A percentile compares a stretch with the other conserved stretches of the same genome.
Conservation (phyloP, 2,329 filamentous ascomycete genomes). For the Chaetomiaceae sp. region DNA sequence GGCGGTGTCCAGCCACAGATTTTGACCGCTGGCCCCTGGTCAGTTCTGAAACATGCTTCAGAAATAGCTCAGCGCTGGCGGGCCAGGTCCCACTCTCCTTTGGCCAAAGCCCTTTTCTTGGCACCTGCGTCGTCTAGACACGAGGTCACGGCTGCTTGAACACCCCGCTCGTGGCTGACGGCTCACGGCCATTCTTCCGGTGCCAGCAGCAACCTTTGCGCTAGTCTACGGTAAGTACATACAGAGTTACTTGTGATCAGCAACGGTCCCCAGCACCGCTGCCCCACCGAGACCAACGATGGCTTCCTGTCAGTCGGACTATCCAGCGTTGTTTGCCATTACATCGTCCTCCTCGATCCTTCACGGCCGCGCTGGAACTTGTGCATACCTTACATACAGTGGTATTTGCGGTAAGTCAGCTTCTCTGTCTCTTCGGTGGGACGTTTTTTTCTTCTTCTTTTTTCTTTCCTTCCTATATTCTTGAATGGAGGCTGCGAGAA, state of each 20-base stretch:
- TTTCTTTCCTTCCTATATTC: too few species aligned
- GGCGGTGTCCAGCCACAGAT: slow-evolving; percentile 25
- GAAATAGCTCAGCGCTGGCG: slow-evolving; percentile 27
- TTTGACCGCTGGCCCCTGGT: slow-evolving; percentile 18
- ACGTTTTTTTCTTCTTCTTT: too few species aligned
- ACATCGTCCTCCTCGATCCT: slow-evolving; percentile 10
- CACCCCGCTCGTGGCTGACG: neutral
- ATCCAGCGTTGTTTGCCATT: slow-evolving; percentile 6
- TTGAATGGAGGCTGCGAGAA: too few species aligned
- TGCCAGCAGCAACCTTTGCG: neutral
- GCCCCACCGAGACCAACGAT: slow-evolving; percentile 1
- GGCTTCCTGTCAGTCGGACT: neutral
- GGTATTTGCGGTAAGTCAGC: neutral
- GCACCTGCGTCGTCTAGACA: slow-evolving; percentile 1
- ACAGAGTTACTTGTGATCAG: too few species aligned
- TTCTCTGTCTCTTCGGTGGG: neutral
- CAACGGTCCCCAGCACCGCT: neutral
- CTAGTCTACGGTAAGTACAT: too few species aligned
- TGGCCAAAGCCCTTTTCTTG: slow-evolving; percentile 8
- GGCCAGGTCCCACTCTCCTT: slow-evolving; percentile 11
- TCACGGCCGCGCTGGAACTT: neutral
- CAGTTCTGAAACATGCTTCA: slow-evolving; percentile 31
- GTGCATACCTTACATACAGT: neutral
- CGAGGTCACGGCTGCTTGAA: neutral
- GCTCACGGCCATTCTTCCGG: neutral